phyloP scores from a whole-genome alignment of 805 yeast genomes.

The Yarrowia porcina region DNA sequence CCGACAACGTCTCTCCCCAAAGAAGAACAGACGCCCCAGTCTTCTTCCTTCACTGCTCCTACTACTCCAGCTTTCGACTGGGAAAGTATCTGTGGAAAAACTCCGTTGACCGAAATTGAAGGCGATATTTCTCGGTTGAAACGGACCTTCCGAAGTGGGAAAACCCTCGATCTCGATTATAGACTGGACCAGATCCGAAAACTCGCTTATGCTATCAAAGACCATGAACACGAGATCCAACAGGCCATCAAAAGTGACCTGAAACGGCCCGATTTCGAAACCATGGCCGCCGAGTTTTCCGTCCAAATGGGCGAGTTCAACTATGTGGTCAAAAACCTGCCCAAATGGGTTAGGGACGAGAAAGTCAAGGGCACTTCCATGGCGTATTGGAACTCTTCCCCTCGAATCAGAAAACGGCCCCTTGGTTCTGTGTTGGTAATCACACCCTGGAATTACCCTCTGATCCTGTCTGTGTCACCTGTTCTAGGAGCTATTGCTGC shows the following conservation, averaged over 20 bases:
- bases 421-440: conserved; percentile 68
- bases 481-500: conserved; percentile 78
- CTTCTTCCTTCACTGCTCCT: not conserved
- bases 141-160: conserved; percentile 45
- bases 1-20: not conserved
- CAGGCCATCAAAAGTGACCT: conserved; percentile 66
- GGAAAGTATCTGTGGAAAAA: conserved; percentile 8
- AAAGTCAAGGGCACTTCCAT: conserved; percentile 26
- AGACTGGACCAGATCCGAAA: conserved; percentile 64
- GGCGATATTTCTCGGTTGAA: conserved; percentile 26
- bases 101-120: not conserved
- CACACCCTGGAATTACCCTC: conserved; percentile 77
- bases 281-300: conserved; percentile 55
- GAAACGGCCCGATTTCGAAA: conserved; percentile 60
- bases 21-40: not conserved
- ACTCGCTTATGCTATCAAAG: conserved; percentile 60
- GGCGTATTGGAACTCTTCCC: conserved; percentile 30
- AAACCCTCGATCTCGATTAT: conserved; percentile 49
- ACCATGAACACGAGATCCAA: conserved; percentile 51
- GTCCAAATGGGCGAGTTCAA: conserved; percentile 54
- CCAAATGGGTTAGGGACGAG: conserved; percentile 58
- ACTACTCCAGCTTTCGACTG: not conserved
- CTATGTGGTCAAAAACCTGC: conserved; percentile 56
- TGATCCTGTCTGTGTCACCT: conserved; percentile 59
- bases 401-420: conserved; percentile 37